Base-by-base conservation (phyloP, 495 filamentous ascomycete species). In the Penicillium atrosanguineum region DNA sequence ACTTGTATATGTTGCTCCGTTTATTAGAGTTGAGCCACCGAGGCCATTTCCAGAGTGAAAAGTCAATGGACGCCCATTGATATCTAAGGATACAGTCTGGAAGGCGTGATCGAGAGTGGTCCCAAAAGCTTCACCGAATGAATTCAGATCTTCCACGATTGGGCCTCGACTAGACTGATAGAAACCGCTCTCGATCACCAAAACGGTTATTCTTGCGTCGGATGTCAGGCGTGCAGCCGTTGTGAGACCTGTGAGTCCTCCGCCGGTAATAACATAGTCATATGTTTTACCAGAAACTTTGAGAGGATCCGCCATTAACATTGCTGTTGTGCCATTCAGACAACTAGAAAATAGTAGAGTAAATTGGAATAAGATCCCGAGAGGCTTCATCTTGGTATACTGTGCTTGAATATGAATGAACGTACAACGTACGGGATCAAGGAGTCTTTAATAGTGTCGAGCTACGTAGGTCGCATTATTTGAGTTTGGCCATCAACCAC, bases 21-120 rank as follows among this genome's bases (percentile, higher is more conserved):
- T 86, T 51, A 86, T 69, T 6, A 73, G 73, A 8, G 79, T 84
- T 15, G 79, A 79, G 5, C 83, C 84, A 11, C 83, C 84, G 3
- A 72, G 63, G 6, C 63, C 64, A 8, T 68, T 69, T 16, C 63
- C 66, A 5, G 66, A 59, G 19, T 50, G 44, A 38, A 69, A 60
- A 11, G 40, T 20, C 14, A 46, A 46, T 1, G 57, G 48, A 5
- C 48, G 56, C 12, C 57, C 57, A 18, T 64, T 55, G 44, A 58
- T 62, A 3, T 44, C 49, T 9, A 52, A 53, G 3, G 38, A 14
- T 7, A 49, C 29, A 14, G 66, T 67, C 15, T 56, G 31, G 14
- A 42, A 60, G 25, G 28, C 40, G 26, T 55, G 43, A 28, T 60
- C 57, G 25, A 55, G 21, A 12, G 39, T n/a, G 36, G 42, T 68